These are phyloP conservation scores for Neocucurbitaria cava DNA, from an alignment of 2,329 filamentous ascomycete species.

Conservation along the genomic window DNA sequence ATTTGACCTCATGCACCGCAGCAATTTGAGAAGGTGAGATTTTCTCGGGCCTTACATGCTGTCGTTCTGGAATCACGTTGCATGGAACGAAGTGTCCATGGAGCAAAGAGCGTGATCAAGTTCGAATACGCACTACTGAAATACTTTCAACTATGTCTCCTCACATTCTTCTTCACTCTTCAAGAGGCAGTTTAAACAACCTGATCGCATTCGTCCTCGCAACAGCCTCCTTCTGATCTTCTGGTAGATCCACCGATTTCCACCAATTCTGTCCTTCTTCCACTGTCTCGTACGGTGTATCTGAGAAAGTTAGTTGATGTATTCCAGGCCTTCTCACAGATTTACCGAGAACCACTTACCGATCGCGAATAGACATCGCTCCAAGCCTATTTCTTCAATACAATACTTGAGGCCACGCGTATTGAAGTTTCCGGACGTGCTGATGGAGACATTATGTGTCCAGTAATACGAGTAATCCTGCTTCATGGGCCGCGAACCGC, in stretches of 20 bases:
- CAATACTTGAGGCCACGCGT: conserved; percentile 52
- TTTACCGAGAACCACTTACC: conserved; percentile 27
- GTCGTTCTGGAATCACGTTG: not conserved
- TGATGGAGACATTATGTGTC: conserved; percentile 52
- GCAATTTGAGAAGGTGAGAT: not conserved
- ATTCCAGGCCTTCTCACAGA: not conserved
- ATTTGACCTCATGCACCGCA: not conserved
- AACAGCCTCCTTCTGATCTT: conserved; percentile 35
- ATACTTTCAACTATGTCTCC: not conserved
- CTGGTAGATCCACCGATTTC: conserved; percentile 33
- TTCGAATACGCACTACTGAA: not conserved
- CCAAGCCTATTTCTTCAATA: conserved; percentile 49
- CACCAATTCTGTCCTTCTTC: conserved; percentile 41
- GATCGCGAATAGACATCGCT: conserved; percentile 52
- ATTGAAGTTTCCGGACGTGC: conserved; percentile 53
- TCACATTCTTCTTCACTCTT: conserved; percentile 5
- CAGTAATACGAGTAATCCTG: conserved; percentile 51
- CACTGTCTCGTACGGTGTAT: conserved; percentile 36
- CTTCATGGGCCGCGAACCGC: conserved; percentile 46
- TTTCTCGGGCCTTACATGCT: not conserved
- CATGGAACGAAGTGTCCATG: not conserved
- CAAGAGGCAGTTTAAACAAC: conserved; percentile 36
- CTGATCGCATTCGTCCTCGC: conserved; percentile 34
- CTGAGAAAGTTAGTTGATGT: conserved; percentile 11
- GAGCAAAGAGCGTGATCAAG: not conserved